phyloP scores from a whole-genome alignment of 2,329 filamentous ascomycete species.

The Penicillium sclerotiorum region DNA sequence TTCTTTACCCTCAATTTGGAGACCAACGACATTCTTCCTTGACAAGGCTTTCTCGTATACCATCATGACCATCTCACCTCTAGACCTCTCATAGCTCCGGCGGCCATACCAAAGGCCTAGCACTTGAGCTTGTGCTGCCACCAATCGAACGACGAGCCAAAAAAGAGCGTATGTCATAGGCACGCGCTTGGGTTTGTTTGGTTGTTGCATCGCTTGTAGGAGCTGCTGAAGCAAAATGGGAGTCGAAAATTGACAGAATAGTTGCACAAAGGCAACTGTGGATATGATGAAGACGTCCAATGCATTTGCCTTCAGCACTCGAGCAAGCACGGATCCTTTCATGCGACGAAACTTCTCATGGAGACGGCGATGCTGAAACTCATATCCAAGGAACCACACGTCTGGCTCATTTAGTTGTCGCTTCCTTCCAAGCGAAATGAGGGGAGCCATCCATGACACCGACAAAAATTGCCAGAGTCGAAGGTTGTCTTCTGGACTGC shows the following conservation, averaged over 20 bases:
- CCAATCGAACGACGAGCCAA: slow-evolving; percentile 62
- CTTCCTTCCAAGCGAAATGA: slow-evolving; percentile 66
- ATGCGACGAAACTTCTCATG: slow-evolving; percentile 75
- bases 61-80: slow-evolving; percentile 85
- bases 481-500: slow-evolving; percentile 77
- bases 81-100: slow-evolving; percentile 77
- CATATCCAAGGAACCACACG: slow-evolving; percentile 77
- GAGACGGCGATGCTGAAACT: slow-evolving; percentile 78
- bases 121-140: slow-evolving; percentile 66
- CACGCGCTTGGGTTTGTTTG: slow-evolving; percentile 53
- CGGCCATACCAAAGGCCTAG: slow-evolving; percentile 81
- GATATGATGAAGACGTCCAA: slow-evolving; percentile 74
- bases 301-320: slow-evolving; percentile 74
- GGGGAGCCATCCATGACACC: slow-evolving; percentile 77
- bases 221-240: slow-evolving; percentile 74
- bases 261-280: slow-evolving; percentile 64
- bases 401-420: slow-evolving; percentile 75
- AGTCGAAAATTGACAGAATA: slow-evolving; percentile 59
- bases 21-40: slow-evolving; percentile 59
- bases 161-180: slow-evolving; percentile 68
- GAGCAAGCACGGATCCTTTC: slow-evolving; percentile 69
- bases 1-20: slow-evolving; percentile 25
- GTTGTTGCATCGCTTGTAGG: slow-evolving; percentile 65
- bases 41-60: slow-evolving; percentile 76
- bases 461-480: slow-evolving; percentile 82